phyloP scores from a whole-genome alignment of 2,329 filamentous ascomycete genomes.

The Metarhizium robertsii region DNA sequence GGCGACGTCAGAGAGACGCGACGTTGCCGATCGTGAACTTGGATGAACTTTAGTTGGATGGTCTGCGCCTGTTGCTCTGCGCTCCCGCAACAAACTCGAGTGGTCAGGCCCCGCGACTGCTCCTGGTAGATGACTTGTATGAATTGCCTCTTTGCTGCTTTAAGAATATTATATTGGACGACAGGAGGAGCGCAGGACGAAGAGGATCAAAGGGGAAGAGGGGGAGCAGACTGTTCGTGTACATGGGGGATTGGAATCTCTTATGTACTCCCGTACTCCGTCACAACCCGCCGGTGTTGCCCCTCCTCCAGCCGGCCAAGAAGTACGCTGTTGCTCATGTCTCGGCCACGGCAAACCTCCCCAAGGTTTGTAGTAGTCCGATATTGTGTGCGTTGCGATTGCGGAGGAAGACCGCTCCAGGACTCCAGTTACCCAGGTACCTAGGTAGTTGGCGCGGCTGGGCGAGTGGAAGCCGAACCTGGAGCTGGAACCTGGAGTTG shows the following conservation, averaged over 20 bases:
- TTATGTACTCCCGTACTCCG: neutral
- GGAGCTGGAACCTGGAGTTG: neutral
- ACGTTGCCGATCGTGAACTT: neutral
- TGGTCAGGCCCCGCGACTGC: no score
- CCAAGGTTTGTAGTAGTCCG: no score
- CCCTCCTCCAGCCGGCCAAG: no score
- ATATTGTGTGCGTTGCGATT: neutral
- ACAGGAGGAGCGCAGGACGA: neutral
- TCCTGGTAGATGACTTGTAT: neutral
- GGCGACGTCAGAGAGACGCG: neutral
- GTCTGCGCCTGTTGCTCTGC: no score
- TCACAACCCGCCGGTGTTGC: neutral
- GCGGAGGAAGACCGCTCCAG: neutral
- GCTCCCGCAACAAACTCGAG: no score
- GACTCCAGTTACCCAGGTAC: no score
- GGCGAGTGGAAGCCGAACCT: neutral
- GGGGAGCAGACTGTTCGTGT: neutral
- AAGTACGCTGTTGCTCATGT: no score
- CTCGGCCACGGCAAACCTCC: no score
- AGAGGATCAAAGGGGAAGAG: neutral
- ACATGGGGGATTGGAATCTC: neutral
- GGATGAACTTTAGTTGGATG: no score
- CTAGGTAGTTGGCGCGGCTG: neutral
- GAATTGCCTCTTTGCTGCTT: neutral
- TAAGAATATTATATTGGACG: neutral